Evolutionary conservation across 2,329 filamentous ascomycete genomes (phyloP).

Genomic region (Tolypocladium ovalisporum): DNA sequence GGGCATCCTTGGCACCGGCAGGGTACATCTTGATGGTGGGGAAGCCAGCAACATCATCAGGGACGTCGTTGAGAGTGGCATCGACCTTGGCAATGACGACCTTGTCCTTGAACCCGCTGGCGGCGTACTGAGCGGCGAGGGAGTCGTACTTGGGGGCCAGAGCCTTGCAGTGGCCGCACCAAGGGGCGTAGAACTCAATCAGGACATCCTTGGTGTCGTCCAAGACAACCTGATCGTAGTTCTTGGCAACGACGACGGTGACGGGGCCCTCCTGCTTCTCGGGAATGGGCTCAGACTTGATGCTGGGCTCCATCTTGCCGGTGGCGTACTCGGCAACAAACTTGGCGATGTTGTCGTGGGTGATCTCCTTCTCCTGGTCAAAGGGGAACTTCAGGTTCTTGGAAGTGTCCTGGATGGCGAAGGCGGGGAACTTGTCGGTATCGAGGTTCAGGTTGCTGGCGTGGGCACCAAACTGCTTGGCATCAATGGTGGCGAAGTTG

Average conservation of each 20-base stretch:
- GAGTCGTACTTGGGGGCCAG: slow-evolving; percentile 96
- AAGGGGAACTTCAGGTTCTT: slow-evolving; percentile 98
- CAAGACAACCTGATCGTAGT: slow-evolving; percentile 83
- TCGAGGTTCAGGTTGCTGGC: slow-evolving; percentile 96
- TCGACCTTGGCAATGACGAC: slow-evolving; percentile 96
- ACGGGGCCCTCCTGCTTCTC: slow-evolving; percentile 88
- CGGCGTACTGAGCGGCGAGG: slow-evolving; percentile 66
- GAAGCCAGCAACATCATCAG: slow-evolving; percentile 94
- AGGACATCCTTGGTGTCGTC: slow-evolving; percentile 95
- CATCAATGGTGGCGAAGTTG: slow-evolving; percentile 98
- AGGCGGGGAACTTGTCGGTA: slow-evolving; percentile 88
- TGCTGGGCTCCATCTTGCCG: slow-evolving; percentile 87
- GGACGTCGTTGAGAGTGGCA: slow-evolving; percentile 90
- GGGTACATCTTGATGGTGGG: slow-evolving; percentile 98
- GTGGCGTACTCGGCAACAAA: slow-evolving; percentile 80
- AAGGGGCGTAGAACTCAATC: slow-evolving; percentile 96
- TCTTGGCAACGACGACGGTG: slow-evolving; percentile 81
- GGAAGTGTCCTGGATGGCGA: slow-evolving; percentile 89
- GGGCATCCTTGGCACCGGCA: slow-evolving; percentile 75
- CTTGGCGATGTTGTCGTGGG: slow-evolving; percentile 55
- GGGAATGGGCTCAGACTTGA: slow-evolving; percentile 96
- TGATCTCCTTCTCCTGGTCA: slow-evolving; percentile 73
- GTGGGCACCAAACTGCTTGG: slow-evolving; percentile 87
- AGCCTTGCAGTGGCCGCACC: slow-evolving; percentile 99
- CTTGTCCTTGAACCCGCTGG: slow-evolving; percentile 69